Evolutionary conservation across 345 rosid genomes (phyloP), one percentile per base, ranked within the genome.

Genomic region (Eucalyptus tenuipes): DNA sequence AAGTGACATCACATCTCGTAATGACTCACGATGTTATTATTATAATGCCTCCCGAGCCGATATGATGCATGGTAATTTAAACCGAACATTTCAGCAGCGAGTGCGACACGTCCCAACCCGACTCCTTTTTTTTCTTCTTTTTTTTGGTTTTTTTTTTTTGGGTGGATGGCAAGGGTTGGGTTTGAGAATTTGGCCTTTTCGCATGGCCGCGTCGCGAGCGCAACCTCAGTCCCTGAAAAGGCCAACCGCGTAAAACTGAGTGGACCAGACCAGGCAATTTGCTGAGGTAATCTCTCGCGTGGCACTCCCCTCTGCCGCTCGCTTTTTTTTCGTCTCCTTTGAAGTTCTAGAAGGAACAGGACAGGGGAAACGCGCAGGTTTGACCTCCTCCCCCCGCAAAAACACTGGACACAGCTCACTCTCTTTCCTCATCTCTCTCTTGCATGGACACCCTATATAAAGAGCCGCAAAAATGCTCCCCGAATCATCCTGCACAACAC

Each of bases 381-480:
- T 88, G 85, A 87, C 88, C 82, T 11, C 14, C 14, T 44, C 25
- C 82, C 42, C 45, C 7, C 75, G 68, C 40, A n/a, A 15, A n/a
- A 15, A n/a, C 82, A 75, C 82, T 75, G 29, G 82, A 75, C 47
- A 5, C 82, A 11, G 82, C 47, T 75, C 82, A 40, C 82, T 75
- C 15, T 75, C 82, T 75, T 20, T 75, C 82, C 47, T 40, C 61
- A 24, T 20, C 47, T 75, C 47, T 33, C 81, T 71, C 61, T 24
- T 1, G 5, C 82, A 11, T 5, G 15, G 27, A 75, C 15, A 40
- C 47, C 14, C 31, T 88, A 52, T 75, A 88, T 79, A 52, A 13
- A 40, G 49, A 88, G 85, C 89, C 89, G 89, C 89, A 80, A 71
- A 71, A 40, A 68, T 68, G 44, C 89, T 57, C 22, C 9, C 45